phyloP scores from a whole-genome alignment of 1,284 basidiomycete species.

The Xerocomus minutiporus region DNA sequence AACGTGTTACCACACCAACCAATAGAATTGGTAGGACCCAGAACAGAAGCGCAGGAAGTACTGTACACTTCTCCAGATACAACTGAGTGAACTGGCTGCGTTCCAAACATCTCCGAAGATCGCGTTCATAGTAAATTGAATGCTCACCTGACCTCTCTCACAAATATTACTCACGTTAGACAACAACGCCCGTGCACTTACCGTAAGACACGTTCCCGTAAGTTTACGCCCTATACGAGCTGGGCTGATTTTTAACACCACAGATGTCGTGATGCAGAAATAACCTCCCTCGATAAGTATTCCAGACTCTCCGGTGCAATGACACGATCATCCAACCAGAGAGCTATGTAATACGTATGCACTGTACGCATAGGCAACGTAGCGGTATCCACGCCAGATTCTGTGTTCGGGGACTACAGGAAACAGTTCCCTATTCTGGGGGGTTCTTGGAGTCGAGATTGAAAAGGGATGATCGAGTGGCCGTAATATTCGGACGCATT shows the following conservation, averaged over 20 bases:
- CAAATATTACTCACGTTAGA: not conserved
- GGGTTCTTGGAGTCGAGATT: no score
- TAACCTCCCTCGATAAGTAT: no score
- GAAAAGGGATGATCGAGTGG: not conserved
- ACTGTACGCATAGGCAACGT: no score
- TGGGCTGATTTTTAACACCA: no score
- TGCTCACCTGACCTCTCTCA: not conserved
- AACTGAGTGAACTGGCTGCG: not conserved
- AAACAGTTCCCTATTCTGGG: no score
- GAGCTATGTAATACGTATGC: no score
- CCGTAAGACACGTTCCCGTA: not conserved
- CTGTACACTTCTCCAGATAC: not conserved
- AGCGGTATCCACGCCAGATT: no score
- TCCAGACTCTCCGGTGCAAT: no score
- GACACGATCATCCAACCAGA: no score
- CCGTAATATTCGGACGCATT: not conserved
- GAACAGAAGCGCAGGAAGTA: not conserved
- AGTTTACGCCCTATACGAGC: not conserved
- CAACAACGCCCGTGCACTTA: not conserved
- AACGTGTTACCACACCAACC: not conserved
- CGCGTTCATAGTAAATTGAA: not conserved
- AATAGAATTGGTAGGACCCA: not conserved
- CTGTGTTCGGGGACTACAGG: no score
- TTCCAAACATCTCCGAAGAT: not conserved
- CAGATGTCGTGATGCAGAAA: no score